Evolutionary conservation across 2,329 filamentous ascomycete genomes (phyloP).

Genomic region (Penicillium sp.): DNA sequence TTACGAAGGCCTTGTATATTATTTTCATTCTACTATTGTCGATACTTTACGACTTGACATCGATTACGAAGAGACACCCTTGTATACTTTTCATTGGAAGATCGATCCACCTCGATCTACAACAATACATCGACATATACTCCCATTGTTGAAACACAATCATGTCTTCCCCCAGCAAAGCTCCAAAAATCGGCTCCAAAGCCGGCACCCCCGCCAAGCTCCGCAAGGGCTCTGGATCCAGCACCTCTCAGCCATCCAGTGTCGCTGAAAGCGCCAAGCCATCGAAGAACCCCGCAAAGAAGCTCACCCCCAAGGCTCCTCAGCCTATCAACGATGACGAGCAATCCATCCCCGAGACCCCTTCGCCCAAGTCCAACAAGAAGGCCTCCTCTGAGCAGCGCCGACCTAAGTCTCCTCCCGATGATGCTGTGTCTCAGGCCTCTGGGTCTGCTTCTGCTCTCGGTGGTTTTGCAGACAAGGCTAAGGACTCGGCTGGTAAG

Average conservation of each 20-base stretch:
- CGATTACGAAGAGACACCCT: not conserved
- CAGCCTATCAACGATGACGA: conserved; percentile 20
- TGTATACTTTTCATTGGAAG: not conserved
- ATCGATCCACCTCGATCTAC: not conserved
- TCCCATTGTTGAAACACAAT: not conserved
- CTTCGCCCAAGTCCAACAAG: conserved; percentile 23
- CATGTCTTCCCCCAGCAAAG: conserved; percentile 22
- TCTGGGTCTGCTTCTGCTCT: conserved; percentile 27
- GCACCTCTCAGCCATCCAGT: conserved; percentile 18
- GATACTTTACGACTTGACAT: conserved; percentile 4
- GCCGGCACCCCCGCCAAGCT: conserved; percentile 19
- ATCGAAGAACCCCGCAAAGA: conserved; percentile 19
- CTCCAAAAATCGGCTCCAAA: conserved; percentile 17
- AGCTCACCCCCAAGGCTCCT: conserved; percentile 23
- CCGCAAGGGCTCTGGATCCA: conserved; percentile 23
- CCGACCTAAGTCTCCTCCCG: conserved; percentile 19
- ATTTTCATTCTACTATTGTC: too few species aligned
- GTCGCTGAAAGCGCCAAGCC: conserved; percentile 12
- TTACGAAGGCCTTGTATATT: not conserved
- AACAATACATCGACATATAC: not conserved
- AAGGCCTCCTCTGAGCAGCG: conserved; percentile 25
- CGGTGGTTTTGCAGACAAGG: conserved; percentile 13
- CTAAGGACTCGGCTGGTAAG: conserved; percentile 15
- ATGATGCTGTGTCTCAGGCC: conserved; percentile 25
- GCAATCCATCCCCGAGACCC: conserved; percentile 19